These are phyloP conservation scores for Fusarium duplospermum DNA, from an alignment of 2,329 filamentous ascomycete genomes.

Conservation along the genomic window DNA sequence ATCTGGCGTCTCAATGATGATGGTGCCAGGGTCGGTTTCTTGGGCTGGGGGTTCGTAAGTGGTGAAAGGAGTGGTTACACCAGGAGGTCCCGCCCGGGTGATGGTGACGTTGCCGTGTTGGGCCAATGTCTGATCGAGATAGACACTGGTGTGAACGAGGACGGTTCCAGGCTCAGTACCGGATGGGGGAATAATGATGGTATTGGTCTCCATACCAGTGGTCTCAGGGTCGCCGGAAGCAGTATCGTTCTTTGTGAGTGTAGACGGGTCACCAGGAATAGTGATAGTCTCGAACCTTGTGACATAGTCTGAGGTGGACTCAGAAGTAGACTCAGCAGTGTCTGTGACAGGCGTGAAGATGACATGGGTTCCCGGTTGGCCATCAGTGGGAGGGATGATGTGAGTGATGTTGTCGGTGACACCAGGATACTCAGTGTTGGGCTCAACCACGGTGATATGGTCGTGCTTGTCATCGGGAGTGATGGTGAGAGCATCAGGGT, in stretches of 20 bases:
- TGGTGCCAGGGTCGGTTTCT: conserved; percentile 23
- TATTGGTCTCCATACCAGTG: conserved; percentile 29
- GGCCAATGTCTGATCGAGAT: conserved; percentile 27
- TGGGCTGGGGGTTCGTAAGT: conserved; percentile 24
- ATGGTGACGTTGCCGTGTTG: conserved; percentile 30
- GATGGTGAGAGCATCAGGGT: conserved; percentile 23
- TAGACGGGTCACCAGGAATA: conserved; percentile 32
- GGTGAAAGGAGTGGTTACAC: conserved; percentile 22
- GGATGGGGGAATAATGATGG: conserved; percentile 34
- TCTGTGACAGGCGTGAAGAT: conserved; percentile 27
- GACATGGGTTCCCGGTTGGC: conserved; percentile 22
- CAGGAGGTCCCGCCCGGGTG: conserved; percentile 18
- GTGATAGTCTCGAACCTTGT: conserved; percentile 26
- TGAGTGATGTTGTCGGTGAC: conserved; percentile 30
- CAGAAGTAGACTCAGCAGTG: background rate
- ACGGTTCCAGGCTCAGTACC: conserved; percentile 33
- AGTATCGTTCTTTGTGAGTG: conserved; percentile 3
- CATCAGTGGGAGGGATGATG: conserved; percentile 20
- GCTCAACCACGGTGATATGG: conserved; percentile 27
- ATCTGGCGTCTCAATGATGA: conserved; percentile 28
- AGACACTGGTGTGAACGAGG: conserved; percentile 31
- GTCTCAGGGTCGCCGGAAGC: conserved; percentile 5
- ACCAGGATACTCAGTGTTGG: conserved; percentile 27
- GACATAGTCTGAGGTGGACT: conserved; percentile 15
- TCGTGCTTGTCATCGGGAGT: conserved; percentile 21